Evolutionary conservation across 768 basidiomycete species (phyloP), one percentile per base, ranked within the genome.

Genomic region (Lyophyllum atratum): DNA sequence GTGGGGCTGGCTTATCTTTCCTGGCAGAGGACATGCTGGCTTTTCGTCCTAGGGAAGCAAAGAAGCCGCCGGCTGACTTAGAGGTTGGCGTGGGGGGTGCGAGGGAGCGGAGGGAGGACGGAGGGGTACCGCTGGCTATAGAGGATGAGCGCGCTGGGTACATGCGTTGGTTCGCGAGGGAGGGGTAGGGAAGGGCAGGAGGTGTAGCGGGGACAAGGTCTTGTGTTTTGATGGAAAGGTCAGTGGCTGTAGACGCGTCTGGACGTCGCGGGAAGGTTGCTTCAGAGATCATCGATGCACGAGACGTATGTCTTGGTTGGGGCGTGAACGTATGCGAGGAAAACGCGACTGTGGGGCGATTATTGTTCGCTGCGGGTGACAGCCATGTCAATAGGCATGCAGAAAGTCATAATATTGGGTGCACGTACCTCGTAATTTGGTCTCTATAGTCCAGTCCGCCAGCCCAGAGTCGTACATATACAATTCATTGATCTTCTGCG

Each of bases 401-500:
- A 45, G 31, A 48, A 59, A 21, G 33, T 40, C 15, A 52, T 43
- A 29, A 49, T 19, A 57, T 40, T 29, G 34, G 3, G 17, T 34
- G 62, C 60, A 68, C 76, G 24, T 63, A 90, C 92, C 80, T 79
- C 80, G 79, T 52, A 76, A 71, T 60, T 72, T 82, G 54, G 80
- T 80, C 54, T 82, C 79, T 37, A 74, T 61, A 24, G 93, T 71
- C 93, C 93, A 95, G n/a, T 89, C 85, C 19, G 75, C 74, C 51
- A 95, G 72, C 29, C 93, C 92, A 62, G 88, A 89, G 64, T 93
- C 89, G 65, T 84, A 85, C 58, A 79, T 74, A 53, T 84, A 84
- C 19, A 95, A 70, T 67, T 94, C 91, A 65, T 92, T 92, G 60
- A 95, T 91, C 75, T 93, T 95, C 62, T 77, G 74, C 24, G 89